Base-by-base conservation (phyloP, 163 green algal species). In the Chloromonas sp. region DNA sequence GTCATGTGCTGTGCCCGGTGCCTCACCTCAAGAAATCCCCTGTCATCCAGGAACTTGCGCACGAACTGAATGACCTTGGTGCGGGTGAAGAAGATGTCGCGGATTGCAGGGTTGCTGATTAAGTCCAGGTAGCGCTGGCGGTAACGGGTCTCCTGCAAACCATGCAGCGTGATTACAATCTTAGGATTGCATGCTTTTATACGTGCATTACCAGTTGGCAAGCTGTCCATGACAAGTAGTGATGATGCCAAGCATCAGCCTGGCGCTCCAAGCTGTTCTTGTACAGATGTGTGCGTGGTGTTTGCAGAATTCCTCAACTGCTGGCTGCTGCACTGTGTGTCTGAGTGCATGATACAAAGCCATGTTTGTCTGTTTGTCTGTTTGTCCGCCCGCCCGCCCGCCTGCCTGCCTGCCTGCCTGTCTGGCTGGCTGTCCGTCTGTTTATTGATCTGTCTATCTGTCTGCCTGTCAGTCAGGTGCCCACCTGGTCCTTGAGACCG, bases 91-190 rank as follows among this genome's bases (percentile, higher is more conserved):
- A 99, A 99, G 86, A 97, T 96, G 86, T 92, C 84, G 66, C 92
- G 90, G 61, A 97, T 86, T 0, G 88, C 88, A 14, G 82, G 84
- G 92, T 99, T 99, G 83, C 94, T 93, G 61, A 99, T 98, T 0
- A 98, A 93, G 92, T 99, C 97, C 74, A 99, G 88, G 89, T 99
- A 99, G 3, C 97, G 92, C 94, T 98, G 96, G 58, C 97, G 87
- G 92, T 98, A 99, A 70, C 97, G 91, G 59, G 95, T 98, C 90
- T 99, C 96, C 90, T 95, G 90, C 82, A 57, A 36, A 36, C 36
- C 36, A 36, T 36, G 36, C 36, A 36, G 36, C 36, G 36, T 36
- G 8, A 8, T 76, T 76, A 13, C 70, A 13, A 8, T 76, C 70
- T 76, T 13, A 76, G 70, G 70, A 8, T n/a, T 8, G 70, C 8